These are phyloP conservation scores for Cantharellus anzutake DNA, from an alignment of 768 basidiomycete genomes.

Conservation along the genomic window DNA sequence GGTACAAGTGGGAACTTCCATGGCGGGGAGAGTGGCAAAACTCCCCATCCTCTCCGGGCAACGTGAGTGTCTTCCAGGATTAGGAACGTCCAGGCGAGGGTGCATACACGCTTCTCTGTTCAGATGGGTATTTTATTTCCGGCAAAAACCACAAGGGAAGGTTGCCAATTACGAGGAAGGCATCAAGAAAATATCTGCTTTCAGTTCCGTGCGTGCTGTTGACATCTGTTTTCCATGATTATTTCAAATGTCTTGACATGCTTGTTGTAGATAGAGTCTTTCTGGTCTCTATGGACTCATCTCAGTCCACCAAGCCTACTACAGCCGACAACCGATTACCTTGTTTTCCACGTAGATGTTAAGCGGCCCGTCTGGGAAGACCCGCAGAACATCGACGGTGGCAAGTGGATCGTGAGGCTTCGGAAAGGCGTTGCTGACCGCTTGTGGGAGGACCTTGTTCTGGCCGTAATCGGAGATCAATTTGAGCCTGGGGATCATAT, in stretches of 20 bases:
- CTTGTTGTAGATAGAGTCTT: slow-evolving; percentile 61
- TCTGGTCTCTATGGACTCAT: slow-evolving; percentile 90
- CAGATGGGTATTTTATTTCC: slow-evolving; percentile 77
- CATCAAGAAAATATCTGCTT: slow-evolving; percentile 80
- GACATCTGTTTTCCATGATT: background rate
- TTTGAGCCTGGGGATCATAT: slow-evolving; percentile 48
- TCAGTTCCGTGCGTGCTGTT: slow-evolving; percentile 48
- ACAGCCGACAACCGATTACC: slow-evolving; percentile 80
- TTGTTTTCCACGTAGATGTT: slow-evolving; percentile 74
- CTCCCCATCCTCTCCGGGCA: slow-evolving; percentile 7
- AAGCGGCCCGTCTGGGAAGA: slow-evolving; percentile 94
- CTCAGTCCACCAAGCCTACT: slow-evolving; percentile 69
- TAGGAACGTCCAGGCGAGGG: slow-evolving; percentile 18
- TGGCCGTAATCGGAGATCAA: slow-evolving; percentile 79
- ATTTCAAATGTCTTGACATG: background rate
- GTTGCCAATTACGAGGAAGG: slow-evolving; percentile 85
- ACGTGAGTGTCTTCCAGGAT: slow-evolving; percentile 1
- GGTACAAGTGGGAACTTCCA: background rate
- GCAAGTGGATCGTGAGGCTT: slow-evolving; percentile 90
- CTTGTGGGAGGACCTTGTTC: slow-evolving; percentile 76
- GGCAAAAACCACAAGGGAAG: slow-evolving; percentile 78
- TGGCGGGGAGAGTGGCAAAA: background rate
- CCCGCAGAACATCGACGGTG: slow-evolving; percentile 67
- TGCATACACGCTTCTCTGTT: background rate
- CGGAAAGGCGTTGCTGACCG: slow-evolving; percentile 81